Conservation (phyloP, 2,329 filamentous ascomycete species). For the Bipolaris bicolor region DNA sequence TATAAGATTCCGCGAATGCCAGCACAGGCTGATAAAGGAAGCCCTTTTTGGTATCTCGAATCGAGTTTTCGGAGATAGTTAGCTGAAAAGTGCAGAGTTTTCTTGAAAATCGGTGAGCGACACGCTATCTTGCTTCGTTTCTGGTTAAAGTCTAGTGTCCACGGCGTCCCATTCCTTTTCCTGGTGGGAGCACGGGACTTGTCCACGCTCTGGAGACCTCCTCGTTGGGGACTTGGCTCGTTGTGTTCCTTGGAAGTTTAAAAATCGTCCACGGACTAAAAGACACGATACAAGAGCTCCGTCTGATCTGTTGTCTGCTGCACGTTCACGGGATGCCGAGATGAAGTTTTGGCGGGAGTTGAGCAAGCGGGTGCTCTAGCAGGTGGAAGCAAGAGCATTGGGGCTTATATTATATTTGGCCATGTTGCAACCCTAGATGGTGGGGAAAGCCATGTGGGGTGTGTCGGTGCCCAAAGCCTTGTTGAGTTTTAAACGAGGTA, state of each 20-base stretch:
- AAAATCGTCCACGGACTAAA: constrained; percentile 2
- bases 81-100: neutral
- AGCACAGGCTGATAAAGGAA: neutral
- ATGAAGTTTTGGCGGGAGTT: neutral
- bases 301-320: constrained; percentile 18
- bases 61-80: neutral
- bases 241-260: neutral
- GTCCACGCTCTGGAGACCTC: constrained; percentile 3
- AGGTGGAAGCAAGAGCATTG: constrained; percentile 11
- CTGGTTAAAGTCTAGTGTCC: neutral
- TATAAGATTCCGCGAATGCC: neutral
- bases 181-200: neutral
- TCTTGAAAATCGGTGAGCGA: neutral
- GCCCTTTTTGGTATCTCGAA: neutral
- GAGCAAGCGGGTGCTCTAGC: constrained; percentile 1
- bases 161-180: neutral
- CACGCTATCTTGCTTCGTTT: neutral
- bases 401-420: neutral
- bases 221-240: neutral
- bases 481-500: constrained; percentile 8
- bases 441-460: neutral
- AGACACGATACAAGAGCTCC: constrained; percentile 2
- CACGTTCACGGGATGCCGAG: constrained; percentile 7
- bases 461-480: neutral
- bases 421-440: neutral